Evolutionary conservation across 768 basidiomycete genomes (phyloP), one percentile per base, ranked within the genome.

Genomic region (Hygrophorus russula): DNA sequence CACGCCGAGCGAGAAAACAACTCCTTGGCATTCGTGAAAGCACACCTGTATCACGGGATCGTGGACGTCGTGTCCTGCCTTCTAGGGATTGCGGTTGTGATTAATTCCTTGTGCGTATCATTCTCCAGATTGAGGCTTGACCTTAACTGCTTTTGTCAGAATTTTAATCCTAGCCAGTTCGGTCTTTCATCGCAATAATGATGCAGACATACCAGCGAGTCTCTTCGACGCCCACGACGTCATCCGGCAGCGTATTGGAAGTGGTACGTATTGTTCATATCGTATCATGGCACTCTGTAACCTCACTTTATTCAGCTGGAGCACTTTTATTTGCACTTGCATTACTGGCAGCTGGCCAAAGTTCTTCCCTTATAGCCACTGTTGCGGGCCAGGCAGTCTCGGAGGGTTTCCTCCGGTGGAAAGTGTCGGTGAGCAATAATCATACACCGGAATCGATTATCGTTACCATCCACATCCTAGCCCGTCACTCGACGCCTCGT

Each of bases 361-460:
- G 86, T 49, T 86, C 93, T 0, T 85, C 83, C 6, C 73, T 96
- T 39, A 82, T 94, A 3, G 91, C 88, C 8, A 96, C 90, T 0
- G 72, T 94, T 10, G 82, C 88, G 0, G 91, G 91, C 0, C 92
- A 96, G 60, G 82, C 87, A 15, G 82, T 97, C 31, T 80, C 80
- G 0, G 91, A 96, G 60, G 91, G 92, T 0, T 91, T 92, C 60
- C 69, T 94, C 42, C 77, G 75, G 41, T 94, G 90, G 90, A 73
- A 77, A 36, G 74, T 89, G 29, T 84, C 86, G 50, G 49, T 51
- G 17, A 41, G 49, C 29, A 6, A 4, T 24, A 3, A 24, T n/a
- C 15, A 34, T 13, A 9, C 32, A 12, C 3, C 27, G 24, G 12
- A 32, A 10, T 31, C 39, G 12, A 10, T 36, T 18, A 15, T 14